Percentiles rank a stretch among this genome's conserved stretches.
Conservation (phyloP, 352 stramenopile species). For the Saprolegnia parasitica region DNA sequence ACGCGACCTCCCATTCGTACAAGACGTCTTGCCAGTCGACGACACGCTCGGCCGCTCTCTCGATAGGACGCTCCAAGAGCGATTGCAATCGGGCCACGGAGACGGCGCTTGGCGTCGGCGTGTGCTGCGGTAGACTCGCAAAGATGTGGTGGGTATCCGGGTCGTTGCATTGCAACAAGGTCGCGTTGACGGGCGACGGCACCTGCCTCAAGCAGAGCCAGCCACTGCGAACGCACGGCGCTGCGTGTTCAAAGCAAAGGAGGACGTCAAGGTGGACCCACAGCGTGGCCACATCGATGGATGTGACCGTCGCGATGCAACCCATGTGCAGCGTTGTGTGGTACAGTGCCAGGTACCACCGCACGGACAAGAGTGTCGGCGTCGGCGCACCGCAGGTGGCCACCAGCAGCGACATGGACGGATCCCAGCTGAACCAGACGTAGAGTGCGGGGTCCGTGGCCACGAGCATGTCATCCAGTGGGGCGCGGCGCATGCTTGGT, state of each 20-base stretch:
- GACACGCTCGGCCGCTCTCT: not conserved
- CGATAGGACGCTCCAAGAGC: not conserved
- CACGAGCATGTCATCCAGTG: not conserved
- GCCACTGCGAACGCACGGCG: not conserved
- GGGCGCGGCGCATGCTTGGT: not conserved
- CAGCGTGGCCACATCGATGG: not conserved
- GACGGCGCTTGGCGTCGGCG: not conserved
- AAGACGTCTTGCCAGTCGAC: not conserved
- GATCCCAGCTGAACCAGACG: not conserved
- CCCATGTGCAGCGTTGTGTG: not conserved
- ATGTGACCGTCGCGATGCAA: not conserved
- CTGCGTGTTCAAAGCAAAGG: not conserved
- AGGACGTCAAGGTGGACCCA: not conserved
- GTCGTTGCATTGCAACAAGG: slow-evolving; percentile 3
- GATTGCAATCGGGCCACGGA: not conserved
- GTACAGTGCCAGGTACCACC: not conserved
- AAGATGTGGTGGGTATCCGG: slow-evolving; percentile 4
- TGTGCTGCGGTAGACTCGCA: not conserved
- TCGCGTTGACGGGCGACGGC: not conserved
- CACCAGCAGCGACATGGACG: not conserved
- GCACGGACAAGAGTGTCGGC: not conserved
- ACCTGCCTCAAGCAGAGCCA: not conserved
- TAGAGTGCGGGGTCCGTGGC: not conserved
- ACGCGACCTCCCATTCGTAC: not conserved
- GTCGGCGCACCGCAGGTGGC: too few species aligned